Evolutionary conservation across 1,284 basidiomycete genomes (phyloP).

Genomic region (Pyrrhoderma lamaoense): DNA sequence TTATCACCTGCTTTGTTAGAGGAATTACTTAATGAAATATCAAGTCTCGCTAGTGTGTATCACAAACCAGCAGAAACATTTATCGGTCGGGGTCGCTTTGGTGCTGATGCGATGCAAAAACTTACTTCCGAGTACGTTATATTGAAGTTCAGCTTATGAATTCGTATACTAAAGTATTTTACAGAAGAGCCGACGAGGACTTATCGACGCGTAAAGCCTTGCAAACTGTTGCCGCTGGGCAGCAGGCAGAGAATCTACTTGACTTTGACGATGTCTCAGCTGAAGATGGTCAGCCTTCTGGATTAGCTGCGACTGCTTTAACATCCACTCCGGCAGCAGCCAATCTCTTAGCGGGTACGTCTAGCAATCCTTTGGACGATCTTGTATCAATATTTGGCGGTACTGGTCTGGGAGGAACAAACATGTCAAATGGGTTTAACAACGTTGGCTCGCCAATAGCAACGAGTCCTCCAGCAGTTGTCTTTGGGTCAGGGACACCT

Average conservation of each 20-base stretch:
- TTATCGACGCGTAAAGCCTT: slow-evolving; percentile 76
- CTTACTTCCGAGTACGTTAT: slow-evolving; percentile 53
- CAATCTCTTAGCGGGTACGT: slow-evolving; percentile 61
- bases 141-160: not conserved
- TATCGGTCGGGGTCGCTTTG: slow-evolving; percentile 76
- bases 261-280: slow-evolving; percentile 79
- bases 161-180: slow-evolving; percentile 6
- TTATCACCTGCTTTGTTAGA: slow-evolving; percentile 89
- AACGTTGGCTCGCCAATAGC: slow-evolving; percentile 20
- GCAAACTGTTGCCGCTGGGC: slow-evolving; percentile 82
- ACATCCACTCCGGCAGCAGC: slow-evolving; percentile 64
- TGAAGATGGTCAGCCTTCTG: slow-evolving; percentile 55
- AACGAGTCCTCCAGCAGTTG: slow-evolving; percentile 21
- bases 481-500: slow-evolving; percentile 12
- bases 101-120: slow-evolving; percentile 75
- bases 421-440: slow-evolving; percentile 23
- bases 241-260: slow-evolving; percentile 91
- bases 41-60: slow-evolving; percentile 85
- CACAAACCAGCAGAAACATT: slow-evolving; percentile 94
- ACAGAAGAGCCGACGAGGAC: slow-evolving; percentile 52
- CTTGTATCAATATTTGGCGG: slow-evolving; percentile 82
- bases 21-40: slow-evolving; percentile 86
- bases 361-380: slow-evolving; percentile 84
- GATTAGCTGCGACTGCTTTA: slow-evolving; percentile 68
- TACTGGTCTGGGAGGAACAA: slow-evolving; percentile 29